These are phyloP conservation scores for Trametes sanguinea DNA, from an alignment of 768 basidiomycete species.

Conservation along the genomic window DNA sequence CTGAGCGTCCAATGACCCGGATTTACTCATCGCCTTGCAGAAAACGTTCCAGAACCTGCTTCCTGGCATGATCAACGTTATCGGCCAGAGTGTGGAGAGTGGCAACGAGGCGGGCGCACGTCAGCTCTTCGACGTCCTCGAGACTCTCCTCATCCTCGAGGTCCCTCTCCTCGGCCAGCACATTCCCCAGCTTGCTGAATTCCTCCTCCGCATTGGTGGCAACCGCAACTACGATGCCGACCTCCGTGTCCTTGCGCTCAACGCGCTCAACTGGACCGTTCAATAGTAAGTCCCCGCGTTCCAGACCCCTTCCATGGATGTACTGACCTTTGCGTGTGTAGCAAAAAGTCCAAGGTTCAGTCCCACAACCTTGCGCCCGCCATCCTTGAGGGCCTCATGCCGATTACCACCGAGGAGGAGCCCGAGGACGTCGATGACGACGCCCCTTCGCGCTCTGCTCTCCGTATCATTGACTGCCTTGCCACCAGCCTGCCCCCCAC, in stretches of 20 bases:
- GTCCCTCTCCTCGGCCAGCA: slow-evolving; percentile 90
- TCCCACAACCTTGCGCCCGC: slow-evolving; percentile 77
- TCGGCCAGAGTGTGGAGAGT: slow-evolving; percentile 78
- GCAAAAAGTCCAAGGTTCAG: slow-evolving; percentile 97
- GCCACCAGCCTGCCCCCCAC: slow-evolving; percentile 90
- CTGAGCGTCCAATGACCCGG: too few relatives aligned
- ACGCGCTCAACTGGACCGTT: slow-evolving; percentile 94
- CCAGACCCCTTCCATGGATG: neutral
- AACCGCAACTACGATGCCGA: slow-evolving; percentile 76
- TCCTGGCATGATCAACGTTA: slow-evolving; percentile 85
- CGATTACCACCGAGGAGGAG: slow-evolving; percentile 90
- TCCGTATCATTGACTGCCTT: slow-evolving; percentile 92
- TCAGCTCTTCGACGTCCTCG: slow-evolving; percentile 92
- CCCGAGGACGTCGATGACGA: slow-evolving; percentile 94
- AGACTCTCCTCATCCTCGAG: slow-evolving; percentile 94
- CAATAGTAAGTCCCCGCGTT: slow-evolving; percentile 68
- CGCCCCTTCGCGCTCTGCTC: slow-evolving; percentile 88
- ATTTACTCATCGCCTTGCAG: slow-evolving; percentile 38
- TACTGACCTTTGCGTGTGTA: slow-evolving; percentile 34
- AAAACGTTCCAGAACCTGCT: slow-evolving; percentile 86
- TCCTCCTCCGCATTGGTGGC: slow-evolving; percentile 82
- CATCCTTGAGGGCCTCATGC: slow-evolving; percentile 91
- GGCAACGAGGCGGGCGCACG: slow-evolving; percentile 82
- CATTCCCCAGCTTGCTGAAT: slow-evolving; percentile 83
- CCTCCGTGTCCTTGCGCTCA: slow-evolving; percentile 87